Conservation (phyloP, 2,329 filamentous ascomycete species). For the Penicillium italicum region DNA sequence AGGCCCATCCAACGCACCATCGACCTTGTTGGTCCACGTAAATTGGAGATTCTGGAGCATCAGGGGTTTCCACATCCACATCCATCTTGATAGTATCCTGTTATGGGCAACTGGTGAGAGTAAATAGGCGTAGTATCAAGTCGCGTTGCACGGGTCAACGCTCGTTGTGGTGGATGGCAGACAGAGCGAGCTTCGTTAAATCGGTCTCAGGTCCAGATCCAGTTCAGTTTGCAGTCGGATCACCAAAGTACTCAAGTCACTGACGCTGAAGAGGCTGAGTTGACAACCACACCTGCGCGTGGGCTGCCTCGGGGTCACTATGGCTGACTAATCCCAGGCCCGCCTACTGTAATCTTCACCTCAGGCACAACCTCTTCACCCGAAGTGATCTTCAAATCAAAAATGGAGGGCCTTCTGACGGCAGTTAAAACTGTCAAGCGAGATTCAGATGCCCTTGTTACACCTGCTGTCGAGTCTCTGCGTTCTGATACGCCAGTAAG, state of each 20-base stretch:
- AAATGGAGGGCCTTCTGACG: slow-evolving; percentile 41
- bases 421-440: slow-evolving; percentile 38
- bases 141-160: background rate
- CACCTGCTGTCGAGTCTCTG: slow-evolving; percentile 11
- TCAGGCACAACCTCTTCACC: slow-evolving; percentile 18
- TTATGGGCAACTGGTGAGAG: background rate
- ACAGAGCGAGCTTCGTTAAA: background rate
- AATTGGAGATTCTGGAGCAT: background rate
- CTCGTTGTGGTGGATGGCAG: background rate
- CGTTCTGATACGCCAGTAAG: slow-evolving; percentile 11
- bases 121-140: slow-evolving; percentile 4
- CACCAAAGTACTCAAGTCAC: background rate
- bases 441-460: slow-evolving; percentile 18
- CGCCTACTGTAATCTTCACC: slow-evolving; percentile 24
- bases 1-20: slow-evolving; percentile 14
- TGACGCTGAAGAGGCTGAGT: slow-evolving; percentile 12
- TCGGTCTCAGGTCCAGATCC: background rate
- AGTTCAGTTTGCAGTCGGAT: background rate
- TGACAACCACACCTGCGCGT: slow-evolving; percentile 12
- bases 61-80: background rate
- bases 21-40: slow-evolving; percentile 7
- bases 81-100: slow-evolving; percentile 2
- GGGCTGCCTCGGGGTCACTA: slow-evolving; percentile 6
- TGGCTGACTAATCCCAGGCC: slow-evolving; percentile 27
- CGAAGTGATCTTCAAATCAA: slow-evolving; percentile 6